Conservation (phyloP, 805 yeast genomes). For the Kazachstania psychrophila region DNA sequence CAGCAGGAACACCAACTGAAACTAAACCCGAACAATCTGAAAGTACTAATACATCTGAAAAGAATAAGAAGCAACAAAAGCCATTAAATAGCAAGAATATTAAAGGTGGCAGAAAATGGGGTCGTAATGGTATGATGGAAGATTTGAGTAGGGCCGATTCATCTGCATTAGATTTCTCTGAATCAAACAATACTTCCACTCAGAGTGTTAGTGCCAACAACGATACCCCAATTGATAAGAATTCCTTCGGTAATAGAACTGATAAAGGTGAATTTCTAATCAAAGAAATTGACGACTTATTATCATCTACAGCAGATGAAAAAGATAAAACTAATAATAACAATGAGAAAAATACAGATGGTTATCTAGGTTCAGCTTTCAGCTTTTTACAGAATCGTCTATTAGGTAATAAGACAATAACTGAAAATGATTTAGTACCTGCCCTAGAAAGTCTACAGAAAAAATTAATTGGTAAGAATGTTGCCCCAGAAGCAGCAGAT, state of each 20-base stretch:
- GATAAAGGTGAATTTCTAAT: conserved; percentile 55
- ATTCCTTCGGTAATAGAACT: conserved; percentile 34
- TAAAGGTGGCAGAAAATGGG: conserved; percentile 52
- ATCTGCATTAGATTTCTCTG: conserved; percentile 47
- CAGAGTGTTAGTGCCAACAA: conserved; percentile 7
- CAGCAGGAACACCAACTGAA: background rate
- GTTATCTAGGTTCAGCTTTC: conserved; percentile 32
- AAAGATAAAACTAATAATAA: conserved; percentile 33
- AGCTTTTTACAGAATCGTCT: conserved; percentile 47
- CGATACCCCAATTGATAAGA: conserved; percentile 24
- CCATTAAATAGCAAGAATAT: conserved; percentile 1
- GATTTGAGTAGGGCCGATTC: conserved; percentile 35
- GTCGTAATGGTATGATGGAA: conserved; percentile 47
- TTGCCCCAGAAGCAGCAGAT: conserved; percentile 82
- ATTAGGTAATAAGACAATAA: conserved; percentile 61
- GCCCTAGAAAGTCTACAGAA: conserved; percentile 59
- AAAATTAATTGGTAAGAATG: conserved; percentile 76
- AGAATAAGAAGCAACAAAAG: conserved; percentile 8
- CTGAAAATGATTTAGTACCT: conserved; percentile 53
- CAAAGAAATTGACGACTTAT: conserved; percentile 44
- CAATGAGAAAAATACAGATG: conserved; percentile 22
- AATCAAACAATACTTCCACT: conserved; percentile 9
- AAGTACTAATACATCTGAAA: background rate
- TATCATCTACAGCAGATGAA: conserved; percentile 8
- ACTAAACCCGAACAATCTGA: too few species aligned